Percentiles rank a stretch among this genome's conserved stretches.
Evolutionary conservation across 1,284 basidiomycete genomes (phyloP).

Genomic region (Fomes fomentarius): DNA sequence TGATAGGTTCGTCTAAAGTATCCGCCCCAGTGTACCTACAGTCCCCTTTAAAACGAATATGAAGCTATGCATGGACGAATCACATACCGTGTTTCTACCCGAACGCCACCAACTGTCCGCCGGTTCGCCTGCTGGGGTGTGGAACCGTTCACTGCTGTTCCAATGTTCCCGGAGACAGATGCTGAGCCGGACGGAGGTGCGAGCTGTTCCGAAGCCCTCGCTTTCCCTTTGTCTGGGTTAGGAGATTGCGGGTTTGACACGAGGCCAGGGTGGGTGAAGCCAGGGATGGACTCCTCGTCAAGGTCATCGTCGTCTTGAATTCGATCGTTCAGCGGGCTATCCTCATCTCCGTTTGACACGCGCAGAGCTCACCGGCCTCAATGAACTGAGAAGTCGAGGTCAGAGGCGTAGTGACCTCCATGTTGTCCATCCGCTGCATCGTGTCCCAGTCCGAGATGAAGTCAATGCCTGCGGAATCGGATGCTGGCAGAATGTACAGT

Average conservation of each 20-base stretch:
- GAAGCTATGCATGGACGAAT: neutral
- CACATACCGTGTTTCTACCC: slow-evolving; percentile 81
- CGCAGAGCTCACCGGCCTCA: slow-evolving; percentile 57
- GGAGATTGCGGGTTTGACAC: slow-evolving; percentile 37
- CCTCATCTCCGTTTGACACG: neutral
- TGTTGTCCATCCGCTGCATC: slow-evolving; percentile 33
- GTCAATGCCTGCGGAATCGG: neutral
- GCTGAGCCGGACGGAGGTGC: slow-evolving; percentile 44
- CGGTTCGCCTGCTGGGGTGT: slow-evolving; percentile 50
- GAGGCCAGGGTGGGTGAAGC: slow-evolving; percentile 67
- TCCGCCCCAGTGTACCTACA: slow-evolving; percentile 77
- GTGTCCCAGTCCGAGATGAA: neutral
- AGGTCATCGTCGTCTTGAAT: slow-evolving; percentile 74
- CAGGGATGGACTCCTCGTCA: slow-evolving; percentile 78
- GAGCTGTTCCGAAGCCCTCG: slow-evolving; percentile 61
- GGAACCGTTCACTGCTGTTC: slow-evolving; percentile 45
- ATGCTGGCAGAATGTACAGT: neutral
- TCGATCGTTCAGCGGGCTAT: neutral
- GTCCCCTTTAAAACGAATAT: neutral
- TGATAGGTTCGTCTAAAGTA: slow-evolving; percentile 91
- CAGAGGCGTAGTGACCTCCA: slow-evolving; percentile 46
- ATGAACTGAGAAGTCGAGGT: slow-evolving; percentile 74
- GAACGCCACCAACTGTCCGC: slow-evolving; percentile 79
- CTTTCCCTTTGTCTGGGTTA: slow-evolving; percentile 66
- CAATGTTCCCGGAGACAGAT: slow-evolving; percentile 74